A percentile compares a stretch with the other conserved stretches of the same genome.
These are phyloP conservation scores for Penicillium cinerascens DNA, from an alignment of 495 filamentous ascomycete genomes.

Conservation along the genomic window DNA sequence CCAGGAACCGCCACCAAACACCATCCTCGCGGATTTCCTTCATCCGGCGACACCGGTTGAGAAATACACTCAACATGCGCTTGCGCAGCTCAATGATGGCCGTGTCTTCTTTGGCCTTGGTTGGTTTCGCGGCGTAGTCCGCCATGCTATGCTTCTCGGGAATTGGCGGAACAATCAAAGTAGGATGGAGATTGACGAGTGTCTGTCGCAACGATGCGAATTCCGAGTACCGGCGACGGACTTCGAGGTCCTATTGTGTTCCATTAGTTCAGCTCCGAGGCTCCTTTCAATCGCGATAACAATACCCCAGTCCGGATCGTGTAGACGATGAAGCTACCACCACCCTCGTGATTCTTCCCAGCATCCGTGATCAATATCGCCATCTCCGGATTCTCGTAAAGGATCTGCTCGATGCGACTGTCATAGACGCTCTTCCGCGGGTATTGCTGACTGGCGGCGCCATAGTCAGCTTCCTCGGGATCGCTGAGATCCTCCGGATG, in stretches of 20 bases:
- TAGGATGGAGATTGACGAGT: constrained; percentile 85
- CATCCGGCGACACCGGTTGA: constrained; percentile 91
- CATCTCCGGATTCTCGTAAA: constrained; percentile 90
- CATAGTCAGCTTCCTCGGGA: constrained; percentile 51
- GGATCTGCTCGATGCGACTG: constrained; percentile 91
- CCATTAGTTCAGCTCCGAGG: constrained; percentile 8
- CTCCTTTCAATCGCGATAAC: not conserved
- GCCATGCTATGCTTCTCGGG: constrained; percentile 98
- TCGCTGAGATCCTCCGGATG: constrained; percentile 55
- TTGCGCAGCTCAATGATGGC: constrained; percentile 94
- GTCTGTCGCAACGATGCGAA: constrained; percentile 91
- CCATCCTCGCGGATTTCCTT: constrained; percentile 90
- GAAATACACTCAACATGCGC: constrained; percentile 90
- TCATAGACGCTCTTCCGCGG: constrained; percentile 80
- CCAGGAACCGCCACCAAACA: constrained; percentile 95
- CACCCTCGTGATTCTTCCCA: constrained; percentile 88
- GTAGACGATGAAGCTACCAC: constrained; percentile 91
- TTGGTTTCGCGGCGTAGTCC: constrained; percentile 96
- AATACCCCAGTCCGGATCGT: constrained; percentile 92
- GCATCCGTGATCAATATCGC: constrained; percentile 88
- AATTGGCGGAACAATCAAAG: constrained; percentile 91
- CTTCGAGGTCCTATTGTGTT: constrained; percentile 75
- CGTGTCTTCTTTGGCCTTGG: constrained; percentile 94
- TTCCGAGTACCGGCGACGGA: constrained; percentile 92
- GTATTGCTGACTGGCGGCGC: constrained; percentile 31